Percentiles rank a stretch among this genome's conserved stretches.
These are phyloP conservation scores for Erigeron philadelphicus DNA, from an alignment of 140 eudicot species.

Conservation along the genomic window DNA sequence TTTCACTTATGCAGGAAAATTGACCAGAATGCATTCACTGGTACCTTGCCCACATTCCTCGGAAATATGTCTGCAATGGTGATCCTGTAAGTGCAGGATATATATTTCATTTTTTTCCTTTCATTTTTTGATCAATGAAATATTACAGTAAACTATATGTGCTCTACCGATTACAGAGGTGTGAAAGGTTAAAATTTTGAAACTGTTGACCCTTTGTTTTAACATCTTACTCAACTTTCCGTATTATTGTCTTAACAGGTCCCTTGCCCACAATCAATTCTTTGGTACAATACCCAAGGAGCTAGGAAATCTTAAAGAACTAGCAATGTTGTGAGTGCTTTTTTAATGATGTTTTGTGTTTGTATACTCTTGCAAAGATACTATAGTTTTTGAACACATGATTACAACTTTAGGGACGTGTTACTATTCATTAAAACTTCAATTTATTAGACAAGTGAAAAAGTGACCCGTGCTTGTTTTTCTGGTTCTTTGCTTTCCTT, in stretches of 20 bases:
- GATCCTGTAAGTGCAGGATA: slow-evolving; percentile 32
- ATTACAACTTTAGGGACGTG: too few relatives aligned
- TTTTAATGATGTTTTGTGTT: slow-evolving; percentile 1
- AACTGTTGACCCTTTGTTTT: neutral
- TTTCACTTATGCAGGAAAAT: slow-evolving; percentile 35
- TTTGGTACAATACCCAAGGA: slow-evolving; percentile 44
- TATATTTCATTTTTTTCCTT: neutral
- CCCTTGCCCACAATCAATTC: slow-evolving; percentile 40
- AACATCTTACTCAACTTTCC: slow-evolving; percentile 11
- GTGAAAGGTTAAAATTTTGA: neutral
- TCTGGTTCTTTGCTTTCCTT: slow-evolving; percentile 1
- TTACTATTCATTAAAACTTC: too few relatives aligned
- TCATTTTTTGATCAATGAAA: neutral
- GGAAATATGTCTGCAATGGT: slow-evolving; percentile 41
- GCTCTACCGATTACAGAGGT: neutral
- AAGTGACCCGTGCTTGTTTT: neutral
- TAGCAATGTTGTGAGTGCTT: slow-evolving; percentile 36
- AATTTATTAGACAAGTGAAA: too few relatives aligned
- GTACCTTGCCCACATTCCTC: slow-evolving; percentile 39
- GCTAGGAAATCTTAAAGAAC: slow-evolving; percentile 44
- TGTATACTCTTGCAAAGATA: slow-evolving; percentile 3
- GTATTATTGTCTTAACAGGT: slow-evolving; percentile 29
- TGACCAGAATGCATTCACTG: slow-evolving; percentile 49
- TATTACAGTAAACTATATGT: neutral
- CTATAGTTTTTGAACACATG: neutral